Evolutionary conservation across 2,329 filamentous ascomycete species (phyloP), one percentile per base, ranked within the genome.

Genomic region (Penicillium digitatum): DNA sequence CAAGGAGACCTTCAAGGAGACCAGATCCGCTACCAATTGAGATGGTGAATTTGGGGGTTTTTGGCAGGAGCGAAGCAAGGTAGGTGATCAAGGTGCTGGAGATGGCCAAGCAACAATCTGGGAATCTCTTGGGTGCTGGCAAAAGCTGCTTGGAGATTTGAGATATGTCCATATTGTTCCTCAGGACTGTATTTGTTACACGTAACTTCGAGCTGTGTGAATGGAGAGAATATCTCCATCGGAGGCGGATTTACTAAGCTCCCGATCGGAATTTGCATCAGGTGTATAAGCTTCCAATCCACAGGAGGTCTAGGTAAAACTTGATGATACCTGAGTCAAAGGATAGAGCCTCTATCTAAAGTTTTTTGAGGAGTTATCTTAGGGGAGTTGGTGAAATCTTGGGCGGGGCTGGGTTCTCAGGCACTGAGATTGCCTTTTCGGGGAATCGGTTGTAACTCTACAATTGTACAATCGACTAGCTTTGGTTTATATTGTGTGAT

Each of bases 21-120:
- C 81, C 81, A 40, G 70, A 77, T 43, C 81, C 81, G 58, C 76
- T 76, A 53, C 81, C 80, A 46, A 82, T 73, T 2, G 77, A 79
- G 37, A 80, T 63, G 14, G 67, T 69, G 57, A 66, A 69, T n/a
- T 10, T 27, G 10, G 69, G 67, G 11, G 50, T 55, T 37, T 54
- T 32, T 11, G 69, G 69, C 3, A 71, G 66, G 20, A 66, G 40
- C 1, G 40, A 46, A 27, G 57, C 40, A 6, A 71, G 24, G 18
- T 56, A 35, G 26, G 44, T 35, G 20, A 67, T 43, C 4, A 71
- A 48, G 22, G 60, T 59, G 27, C 34, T 64, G 46, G 69, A 71
- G 18, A 71, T 54, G 8, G 58, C 60, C 11, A 71, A 48, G 34
- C 69, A 70, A 56, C 68, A 69, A 34, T 63, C 60, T 10, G 68